Evolutionary conservation across 192 early-diverging fungal genomes (phyloP), one percentile per base, ranked within the genome.

Genomic region (Paraglomus brasilianum): DNA sequence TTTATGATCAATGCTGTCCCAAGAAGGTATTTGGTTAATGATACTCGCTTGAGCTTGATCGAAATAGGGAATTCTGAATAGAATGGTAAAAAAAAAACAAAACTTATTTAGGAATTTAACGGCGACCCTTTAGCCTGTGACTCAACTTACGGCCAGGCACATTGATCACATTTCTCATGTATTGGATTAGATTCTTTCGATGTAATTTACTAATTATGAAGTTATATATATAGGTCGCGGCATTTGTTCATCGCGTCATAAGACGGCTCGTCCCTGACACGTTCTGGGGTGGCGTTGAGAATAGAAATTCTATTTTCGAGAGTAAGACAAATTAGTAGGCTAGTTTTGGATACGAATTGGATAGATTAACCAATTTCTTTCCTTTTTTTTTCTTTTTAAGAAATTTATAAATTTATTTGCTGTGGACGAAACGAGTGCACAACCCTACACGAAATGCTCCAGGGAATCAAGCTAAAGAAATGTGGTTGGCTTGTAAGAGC

Each of bases 401-500:
- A 19, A 11, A 19, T 55, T 17, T 11, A 55, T 30, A 55, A 55
- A 19, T 55, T 55, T 21, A 55, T 21, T 55, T 0, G 10, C 10
- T 30, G 21, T 55, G 9, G 52, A 55, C 52, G 36, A 17, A 11
- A 55, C 19, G 52, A 55, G 36, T 11, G 11, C 8, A 11, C 36
- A 0, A 30, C 52, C 4, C 36, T 55, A 19, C 52, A 55, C 19
- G 22, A 40, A 4, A 17, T 59, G 38, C 42, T 59, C 22, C 11
- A 41, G 15, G 11, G 17, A 39, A 5, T 61, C 44, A 24, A 62
- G 60, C 10, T 45, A 6, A 62, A 62, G 40, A n/a, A 62, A 22
- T 62, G 60, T 13, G 24, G 43, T 22, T 62, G 60, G 60, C 60
- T 62, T 62, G 40, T 44, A 4, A 15, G 19, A 14, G 40, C 21